Evolutionary conservation across 768 basidiomycete genomes (phyloP), one percentile per base, ranked within the genome.

Genomic region (Cystobasidium ongulense): DNA sequence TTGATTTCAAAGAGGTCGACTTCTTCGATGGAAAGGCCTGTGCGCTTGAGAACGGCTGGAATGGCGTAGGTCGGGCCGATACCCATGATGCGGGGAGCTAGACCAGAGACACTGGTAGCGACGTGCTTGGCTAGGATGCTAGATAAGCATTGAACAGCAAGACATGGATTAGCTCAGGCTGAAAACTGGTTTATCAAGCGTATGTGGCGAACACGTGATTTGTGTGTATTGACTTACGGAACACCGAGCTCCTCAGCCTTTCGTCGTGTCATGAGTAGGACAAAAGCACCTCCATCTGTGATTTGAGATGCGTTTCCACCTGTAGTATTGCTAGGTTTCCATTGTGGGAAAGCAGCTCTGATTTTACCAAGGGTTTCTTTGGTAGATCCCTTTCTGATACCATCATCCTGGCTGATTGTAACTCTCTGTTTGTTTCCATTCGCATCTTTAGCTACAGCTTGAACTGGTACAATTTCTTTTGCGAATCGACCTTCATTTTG

Each of bases 1-100:
- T 95, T 95, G 80, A 95, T 89, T 89, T 93, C 90, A 82, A 83
- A 93, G 80, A 94, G 90, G 82, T 95, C 92, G 76, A 95, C 83
- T 77, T 94, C 92, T 57, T 86, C 82, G 74, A 84, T 83, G 52
- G 82, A 80, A 61, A 94, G 83, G 18, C 90, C 89, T 0, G 86
- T 84, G 78, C 86, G 85, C 77, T 85, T 84, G 72, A 93, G 87
- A 1, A 84, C 84, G 63, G 76, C 86, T 23, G 89, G 91, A 77
- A 97, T 93, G 13, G 94, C 93, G 77, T 85, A 86, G 0, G 85
- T 84, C 1, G 94, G 94, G 0, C 91, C 93, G 79, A 94, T 84
- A 63, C 76, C 74, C 73, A 61, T 61, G 53, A 93, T 85, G 25
- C 90, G 86, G 0, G 92, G 92, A 1, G 89, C 85, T 17, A 88